Percentiles rank a stretch among this genome's conserved stretches.
Evolutionary conservation across 495 filamentous ascomycete genomes (phyloP).

Genomic region (Talaromyces wortmannii): DNA sequence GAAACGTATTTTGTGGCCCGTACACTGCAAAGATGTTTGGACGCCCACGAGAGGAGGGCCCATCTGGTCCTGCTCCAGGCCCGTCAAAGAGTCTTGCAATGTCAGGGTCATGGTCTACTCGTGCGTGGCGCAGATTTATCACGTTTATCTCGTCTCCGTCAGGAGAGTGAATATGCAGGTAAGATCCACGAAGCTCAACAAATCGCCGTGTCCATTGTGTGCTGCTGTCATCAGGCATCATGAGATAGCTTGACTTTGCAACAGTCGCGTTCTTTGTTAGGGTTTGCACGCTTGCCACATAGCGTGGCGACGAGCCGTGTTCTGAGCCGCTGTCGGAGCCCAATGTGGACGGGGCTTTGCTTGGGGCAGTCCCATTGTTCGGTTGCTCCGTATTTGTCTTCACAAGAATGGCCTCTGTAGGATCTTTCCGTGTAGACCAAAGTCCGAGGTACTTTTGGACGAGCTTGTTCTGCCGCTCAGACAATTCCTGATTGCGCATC

Average conservation of each 20-base stretch:
- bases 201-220: slow-evolving; percentile 80
- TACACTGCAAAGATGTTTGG: slow-evolving; percentile 88
- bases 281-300: slow-evolving; percentile 60
- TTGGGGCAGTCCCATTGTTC: slow-evolving; percentile 50
- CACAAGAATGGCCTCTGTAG: slow-evolving; percentile 62
- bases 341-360: slow-evolving; percentile 14
- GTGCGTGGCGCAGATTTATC: slow-evolving; percentile 75
- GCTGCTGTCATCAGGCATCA: slow-evolving; percentile 68
- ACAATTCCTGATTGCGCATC: slow-evolving; percentile 39
- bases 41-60: slow-evolving; percentile 23
- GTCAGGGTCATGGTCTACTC: slow-evolving; percentile 83
- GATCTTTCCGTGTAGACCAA: slow-evolving; percentile 74
- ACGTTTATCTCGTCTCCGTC: slow-evolving; percentile 87
- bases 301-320: slow-evolving; percentile 37
- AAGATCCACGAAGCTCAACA: slow-evolving; percentile 87
- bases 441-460: slow-evolving; percentile 67
- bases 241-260: slow-evolving; percentile 78
- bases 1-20: slow-evolving; percentile 84
- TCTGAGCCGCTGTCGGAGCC: slow-evolving; percentile 20
- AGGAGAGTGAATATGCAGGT: slow-evolving; percentile 79
- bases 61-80: slow-evolving; percentile 21
- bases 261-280: slow-evolving; percentile 67
- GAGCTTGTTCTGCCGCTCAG: slow-evolving; percentile 47
- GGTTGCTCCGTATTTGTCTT: slow-evolving; percentile 75
- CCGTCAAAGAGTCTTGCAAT: slow-evolving; percentile 69